A percentile compares a stretch with the other conserved stretches of the same genome.
phyloP scores from a whole-genome alignment of 805 yeast species.

The Kuraishia molischiana region DNA sequence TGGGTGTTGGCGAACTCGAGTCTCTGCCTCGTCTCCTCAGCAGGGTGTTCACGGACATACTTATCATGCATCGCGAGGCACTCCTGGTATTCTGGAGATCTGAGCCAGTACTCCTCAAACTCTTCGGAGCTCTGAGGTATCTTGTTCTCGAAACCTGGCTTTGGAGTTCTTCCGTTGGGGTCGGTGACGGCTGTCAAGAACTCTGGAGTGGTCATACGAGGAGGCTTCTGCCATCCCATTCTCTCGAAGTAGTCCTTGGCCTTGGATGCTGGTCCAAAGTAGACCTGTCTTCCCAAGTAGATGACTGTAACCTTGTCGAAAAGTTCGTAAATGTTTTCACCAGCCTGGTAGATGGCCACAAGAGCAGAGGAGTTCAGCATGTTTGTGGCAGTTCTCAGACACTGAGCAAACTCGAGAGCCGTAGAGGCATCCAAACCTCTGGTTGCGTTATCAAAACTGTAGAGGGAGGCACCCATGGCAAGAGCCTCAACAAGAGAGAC shows the following conservation, averaged over 20 bases:
- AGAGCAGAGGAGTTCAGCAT: slow-evolving; percentile 44
- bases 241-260: slow-evolving; percentile 49
- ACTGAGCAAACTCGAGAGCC: slow-evolving; percentile 64
- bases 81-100: slow-evolving; percentile 33
- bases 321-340: slow-evolving; percentile 51
- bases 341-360: slow-evolving; percentile 62
- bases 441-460: slow-evolving; percentile 77
- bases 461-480: slow-evolving; percentile 51
- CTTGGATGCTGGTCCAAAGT: slow-evolving; percentile 41
- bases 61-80: slow-evolving; percentile 27
- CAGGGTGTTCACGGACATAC: slow-evolving; percentile 30
- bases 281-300: slow-evolving; percentile 51
- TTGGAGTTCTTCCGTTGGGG: slow-evolving; percentile 46
- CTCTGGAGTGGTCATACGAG: slow-evolving; percentile 63
- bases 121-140: slow-evolving; percentile 58
- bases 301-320: slow-evolving; percentile 54
- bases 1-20: slow-evolving; percentile 28
- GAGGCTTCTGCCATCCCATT: slow-evolving; percentile 58
- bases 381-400: slow-evolving; percentile 53
- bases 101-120: slow-evolving; percentile 49
- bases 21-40: slow-evolving; percentile 25
- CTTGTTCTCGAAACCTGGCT: slow-evolving; percentile 33
- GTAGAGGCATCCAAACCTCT: slow-evolving; percentile 83
- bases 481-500: slow-evolving; percentile 76
- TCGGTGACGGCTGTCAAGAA: slow-evolving; percentile 63